A percentile compares a stretch with the other conserved stretches of the same genome.
Evolutionary conservation across 1,284 basidiomycete genomes (phyloP).

Genomic region (Marasmius oreades): DNA sequence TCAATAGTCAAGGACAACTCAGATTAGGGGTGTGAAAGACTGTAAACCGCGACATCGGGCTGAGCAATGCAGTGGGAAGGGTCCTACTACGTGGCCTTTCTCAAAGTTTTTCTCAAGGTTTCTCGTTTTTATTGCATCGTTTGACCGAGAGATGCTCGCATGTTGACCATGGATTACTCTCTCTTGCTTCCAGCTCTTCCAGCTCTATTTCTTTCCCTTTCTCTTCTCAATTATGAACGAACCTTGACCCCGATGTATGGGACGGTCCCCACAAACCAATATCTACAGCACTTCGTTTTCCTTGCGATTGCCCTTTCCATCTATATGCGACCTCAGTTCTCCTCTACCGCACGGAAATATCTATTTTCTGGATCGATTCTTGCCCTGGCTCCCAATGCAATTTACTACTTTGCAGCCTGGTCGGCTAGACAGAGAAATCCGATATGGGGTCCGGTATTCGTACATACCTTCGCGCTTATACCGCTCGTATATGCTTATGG

Average conservation of each 20-base stretch:
- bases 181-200: slow-evolving; percentile 14
- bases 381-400: slow-evolving; percentile 54
- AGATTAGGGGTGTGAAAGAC: too few species aligned
- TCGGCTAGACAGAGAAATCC: slow-evolving; percentile 50
- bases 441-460: slow-evolving; percentile 53
- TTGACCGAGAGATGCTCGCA: not conserved
- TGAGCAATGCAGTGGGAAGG: not conserved
- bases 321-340: slow-evolving; percentile 16
- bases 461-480: slow-evolving; percentile 51
- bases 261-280: slow-evolving; percentile 42
- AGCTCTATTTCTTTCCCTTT: slow-evolving; percentile 41
- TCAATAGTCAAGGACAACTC: too few species aligned
- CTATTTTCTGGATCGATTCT: slow-evolving; percentile 43
- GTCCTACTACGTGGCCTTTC: not conserved
- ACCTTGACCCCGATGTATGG: slow-evolving; percentile 58
- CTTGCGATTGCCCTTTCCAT: slow-evolving; percentile 30
- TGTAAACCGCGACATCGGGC: not conserved
- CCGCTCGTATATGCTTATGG: slow-evolving; percentile 49
- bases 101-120: not conserved
- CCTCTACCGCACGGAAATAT: slow-evolving; percentile 22
- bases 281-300: slow-evolving; percentile 44
- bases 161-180: not conserved
- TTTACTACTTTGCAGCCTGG: slow-evolving; percentile 59
- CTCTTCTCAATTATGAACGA: slow-evolving; percentile 51
- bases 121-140: not conserved